A percentile compares a stretch with the other conserved stretches of the same genome.
phyloP scores from a whole-genome alignment of 163 green algal genomes.

The Scenedesmus sp. region DNA sequence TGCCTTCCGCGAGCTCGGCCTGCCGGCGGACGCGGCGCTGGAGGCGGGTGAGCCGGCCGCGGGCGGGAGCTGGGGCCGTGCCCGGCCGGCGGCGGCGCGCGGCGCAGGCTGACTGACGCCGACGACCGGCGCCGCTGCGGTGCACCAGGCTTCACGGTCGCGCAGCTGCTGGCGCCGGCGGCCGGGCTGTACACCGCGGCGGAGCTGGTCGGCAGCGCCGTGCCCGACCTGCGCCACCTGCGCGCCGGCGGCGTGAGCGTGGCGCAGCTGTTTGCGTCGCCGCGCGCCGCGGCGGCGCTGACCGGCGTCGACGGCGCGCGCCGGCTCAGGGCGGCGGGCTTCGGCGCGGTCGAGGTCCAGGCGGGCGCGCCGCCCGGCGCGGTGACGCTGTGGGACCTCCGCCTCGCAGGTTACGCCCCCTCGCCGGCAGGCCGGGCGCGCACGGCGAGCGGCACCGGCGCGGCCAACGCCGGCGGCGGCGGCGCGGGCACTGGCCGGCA shows the following conservation, averaged over 20 bases:
- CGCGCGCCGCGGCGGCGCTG: neutral
- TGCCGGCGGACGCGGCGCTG: conserved; percentile 10
- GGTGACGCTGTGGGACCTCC: conserved; percentile 10
- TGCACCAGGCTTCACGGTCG: conserved; percentile 25
- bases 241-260: conserved; percentile 28
- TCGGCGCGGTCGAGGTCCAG: conserved; percentile 26
- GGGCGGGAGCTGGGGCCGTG: no score
- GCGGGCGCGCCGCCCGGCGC: neutral
- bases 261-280: neutral
- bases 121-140: no score
- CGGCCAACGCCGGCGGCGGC: neutral
- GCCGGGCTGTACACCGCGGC: conserved; percentile 31
- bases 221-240: neutral
- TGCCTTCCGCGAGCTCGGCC: conserved; percentile 9
- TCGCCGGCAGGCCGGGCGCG: neutral
- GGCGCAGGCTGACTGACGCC: no score
- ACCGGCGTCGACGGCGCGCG: conserved; percentile 16
- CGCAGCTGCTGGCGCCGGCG: conserved; percentile 38
- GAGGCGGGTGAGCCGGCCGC: neutral
- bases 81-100: no score
- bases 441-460: neutral
- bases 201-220: conserved; percentile 29
- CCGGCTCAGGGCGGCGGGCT: conserved; percentile 19
- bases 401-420: conserved; percentile 11
- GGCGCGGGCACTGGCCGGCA: neutral